Base-by-base conservation (phyloP, 495 filamentous ascomycete species). In the Clavariopsis aquatica region DNA sequence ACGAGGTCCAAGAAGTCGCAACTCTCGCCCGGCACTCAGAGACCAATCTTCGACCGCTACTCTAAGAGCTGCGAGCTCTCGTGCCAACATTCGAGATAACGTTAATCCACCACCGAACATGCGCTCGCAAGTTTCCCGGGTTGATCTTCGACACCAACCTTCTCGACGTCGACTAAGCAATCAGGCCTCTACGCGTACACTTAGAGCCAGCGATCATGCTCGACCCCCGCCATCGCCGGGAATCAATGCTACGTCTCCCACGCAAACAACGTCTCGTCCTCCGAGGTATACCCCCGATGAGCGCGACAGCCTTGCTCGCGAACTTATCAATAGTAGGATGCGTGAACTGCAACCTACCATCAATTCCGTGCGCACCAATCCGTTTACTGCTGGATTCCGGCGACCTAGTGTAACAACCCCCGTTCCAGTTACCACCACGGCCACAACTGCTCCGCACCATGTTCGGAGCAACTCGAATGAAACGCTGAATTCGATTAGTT, bases 1-100 rank as follows among this genome's bases (percentile, higher is more conserved):
- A 24, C 51, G 56, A 4, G 62, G 57, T n/a, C 52, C 65, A 8
- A 55, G 70, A 20, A 64, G 20, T 10, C 68, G 72, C n/a, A 69
- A 45, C 24, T 72, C 72, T 1, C 71, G 62, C 19, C 61, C 61
- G 5, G 60, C 51, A 13, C 57, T 74, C 1, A 58, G 70, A 27
- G 70, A 74, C n/a, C 72, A 74, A 63, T 61, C 72, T 8, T 74
- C 72, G 17, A 70, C 64, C 0, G 72, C 70, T 10, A 74, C 72
- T 7, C 49, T 74, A 15, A 61, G 72, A 20, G 57, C 72, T 26
- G 55, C 64, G 3, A 63, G 27, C 27, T 74, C 72, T 10, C 62
- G 59, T 15, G 63, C 60, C 13, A 71, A 63, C 51, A 66, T 65
- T 22, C 49, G 66, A 13, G 62, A 69, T 41, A 24, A 15, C 29